Percentiles rank a stretch among this genome's conserved stretches.
phyloP scores from a whole-genome alignment of 2,329 filamentous ascomycete genomes.

The Annulohypoxylon truncatum region DNA sequence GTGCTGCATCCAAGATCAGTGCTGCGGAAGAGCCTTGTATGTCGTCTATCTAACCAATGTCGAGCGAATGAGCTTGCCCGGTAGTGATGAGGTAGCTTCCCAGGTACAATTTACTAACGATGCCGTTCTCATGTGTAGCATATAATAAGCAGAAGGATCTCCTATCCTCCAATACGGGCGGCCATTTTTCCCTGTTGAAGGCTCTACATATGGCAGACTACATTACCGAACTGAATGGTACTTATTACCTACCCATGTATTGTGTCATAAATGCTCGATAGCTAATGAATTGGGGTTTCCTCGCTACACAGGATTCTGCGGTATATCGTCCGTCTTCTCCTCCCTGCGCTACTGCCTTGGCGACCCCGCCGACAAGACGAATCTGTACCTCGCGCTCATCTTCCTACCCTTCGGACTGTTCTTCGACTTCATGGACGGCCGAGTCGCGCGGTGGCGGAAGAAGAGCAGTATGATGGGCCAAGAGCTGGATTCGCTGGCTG shows the following conservation, averaged over 20 bases:
- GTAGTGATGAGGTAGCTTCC: neutral
- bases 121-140: slow-evolving; percentile 54
- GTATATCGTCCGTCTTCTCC: slow-evolving; percentile 94
- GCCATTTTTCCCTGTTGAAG: slow-evolving; percentile 77
- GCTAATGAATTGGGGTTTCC: slow-evolving; percentile 10
- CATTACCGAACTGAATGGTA: slow-evolving; percentile 85
- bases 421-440: slow-evolving; percentile 98
- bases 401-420: slow-evolving; percentile 95
- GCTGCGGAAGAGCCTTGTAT: slow-evolving; percentile 57
- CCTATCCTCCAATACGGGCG: slow-evolving; percentile 71
- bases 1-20: slow-evolving; percentile 57
- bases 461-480: slow-evolving; percentile 99
- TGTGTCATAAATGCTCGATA: neutral
- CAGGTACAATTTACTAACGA: slow-evolving; percentile 12
- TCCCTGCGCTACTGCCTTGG: slow-evolving; percentile 93
- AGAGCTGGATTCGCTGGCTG: slow-evolving; percentile 94
- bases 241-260: slow-evolving; percentile 23
- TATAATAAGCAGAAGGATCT: slow-evolving; percentile 82
- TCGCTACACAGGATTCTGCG: slow-evolving; percentile 74
- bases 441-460: slow-evolving; percentile 93
- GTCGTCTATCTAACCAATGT: slow-evolving; percentile 35
- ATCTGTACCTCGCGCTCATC: slow-evolving; percentile 83
- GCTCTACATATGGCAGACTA: slow-evolving; percentile 84
- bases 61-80: neutral
- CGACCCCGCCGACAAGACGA: slow-evolving; percentile 70